Conservation (phyloP, 768 basidiomycete species). For the Pholiota microspora region DNA sequence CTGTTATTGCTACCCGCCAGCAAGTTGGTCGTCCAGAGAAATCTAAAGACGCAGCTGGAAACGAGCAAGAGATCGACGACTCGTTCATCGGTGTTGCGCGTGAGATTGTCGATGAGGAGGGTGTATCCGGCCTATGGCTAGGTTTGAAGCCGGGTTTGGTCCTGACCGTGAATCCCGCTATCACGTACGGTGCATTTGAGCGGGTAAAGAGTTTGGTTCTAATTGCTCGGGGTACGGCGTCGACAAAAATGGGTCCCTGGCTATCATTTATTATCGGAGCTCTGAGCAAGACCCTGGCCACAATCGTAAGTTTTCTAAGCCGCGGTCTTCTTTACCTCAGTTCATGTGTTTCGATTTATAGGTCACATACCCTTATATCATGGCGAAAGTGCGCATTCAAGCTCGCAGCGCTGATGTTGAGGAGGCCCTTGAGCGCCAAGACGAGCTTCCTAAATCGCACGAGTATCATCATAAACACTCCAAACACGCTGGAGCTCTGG, state of each 20-base stretch:
- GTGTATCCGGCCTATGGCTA: conserved; percentile 86
- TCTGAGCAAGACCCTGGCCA: conserved; percentile 91
- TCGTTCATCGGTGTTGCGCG: conserved; percentile 78
- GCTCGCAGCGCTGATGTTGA: conserved; percentile 65
- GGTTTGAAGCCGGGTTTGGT: conserved; percentile 91
- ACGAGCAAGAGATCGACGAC: conserved; percentile 42
- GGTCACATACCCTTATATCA: conserved; percentile 95
- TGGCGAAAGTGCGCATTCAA: conserved; percentile 96
- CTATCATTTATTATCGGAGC: conserved; percentile 87
- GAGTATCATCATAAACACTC: conserved; percentile 40
- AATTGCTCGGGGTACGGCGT: conserved; percentile 46
- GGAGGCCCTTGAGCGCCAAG: conserved; percentile 41
- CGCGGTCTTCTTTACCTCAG: background rate
- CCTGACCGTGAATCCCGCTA: conserved; percentile 96
- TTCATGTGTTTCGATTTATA: conserved; percentile 24
- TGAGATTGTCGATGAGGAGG: conserved; percentile 89
- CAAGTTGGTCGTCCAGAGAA: conserved; percentile 66
- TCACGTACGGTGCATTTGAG: conserved; percentile 95
- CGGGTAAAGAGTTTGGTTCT: conserved; percentile 78
- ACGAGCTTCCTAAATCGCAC: conserved; percentile 34
- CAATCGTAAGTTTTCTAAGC: conserved; percentile 61
- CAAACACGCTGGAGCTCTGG: conserved; percentile 71
- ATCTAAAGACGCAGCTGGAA: conserved; percentile 4
- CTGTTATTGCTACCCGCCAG: conserved; percentile 96
- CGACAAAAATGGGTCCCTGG: conserved; percentile 70